Evolutionary conservation across 1,284 basidiomycete species (phyloP).

Genomic region (Phylloporus gajari): DNA sequence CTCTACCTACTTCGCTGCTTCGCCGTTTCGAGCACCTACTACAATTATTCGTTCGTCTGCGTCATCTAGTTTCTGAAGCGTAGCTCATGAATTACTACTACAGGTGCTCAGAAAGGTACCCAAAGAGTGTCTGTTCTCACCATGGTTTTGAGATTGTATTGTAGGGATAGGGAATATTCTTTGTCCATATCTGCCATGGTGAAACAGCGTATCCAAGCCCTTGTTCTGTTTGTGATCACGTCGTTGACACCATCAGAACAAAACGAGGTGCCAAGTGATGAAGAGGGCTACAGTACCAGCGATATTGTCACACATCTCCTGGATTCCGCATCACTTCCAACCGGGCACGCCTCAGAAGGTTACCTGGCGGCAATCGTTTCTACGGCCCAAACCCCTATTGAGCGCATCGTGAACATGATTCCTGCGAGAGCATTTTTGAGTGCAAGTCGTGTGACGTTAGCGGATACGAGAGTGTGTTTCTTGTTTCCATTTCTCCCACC

Average conservation of each 20-base stretch:
- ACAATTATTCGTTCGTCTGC: conserved; percentile 62
- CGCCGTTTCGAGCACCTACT: conserved; percentile 65
- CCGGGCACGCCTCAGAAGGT: conserved; percentile 16
- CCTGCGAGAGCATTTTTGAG: conserved; percentile 73
- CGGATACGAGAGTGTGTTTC: conserved; percentile 56
- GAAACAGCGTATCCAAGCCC: conserved; percentile 71
- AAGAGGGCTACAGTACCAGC: conserved; percentile 44
- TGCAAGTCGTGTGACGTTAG: conserved; percentile 63
- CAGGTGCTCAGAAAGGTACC: conserved; percentile 78
- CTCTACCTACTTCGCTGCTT: conserved; percentile 73
- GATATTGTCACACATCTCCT: conserved; percentile 43
- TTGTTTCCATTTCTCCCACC: no score
- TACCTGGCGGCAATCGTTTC: conserved; percentile 55
- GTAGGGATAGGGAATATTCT: conserved; percentile 66
- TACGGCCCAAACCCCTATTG: conserved; percentile 61
- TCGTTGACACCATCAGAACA: conserved; percentile 55
- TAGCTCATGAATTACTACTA: conserved; percentile 30
- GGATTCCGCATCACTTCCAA: conserved; percentile 37
- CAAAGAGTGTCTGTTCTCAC: conserved; percentile 70
- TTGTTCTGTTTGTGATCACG: conserved; percentile 64
- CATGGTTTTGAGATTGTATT: conserved; percentile 12
- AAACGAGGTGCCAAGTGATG: conserved; percentile 46
- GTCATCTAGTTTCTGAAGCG: conserved; percentile 10
- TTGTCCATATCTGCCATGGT: conserved; percentile 54
- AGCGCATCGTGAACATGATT: conserved; percentile 66